Evolutionary conservation across 306 rosid genomes (phyloP), one percentile per base, ranked within the genome.

Genomic region (Prunus padus): DNA sequence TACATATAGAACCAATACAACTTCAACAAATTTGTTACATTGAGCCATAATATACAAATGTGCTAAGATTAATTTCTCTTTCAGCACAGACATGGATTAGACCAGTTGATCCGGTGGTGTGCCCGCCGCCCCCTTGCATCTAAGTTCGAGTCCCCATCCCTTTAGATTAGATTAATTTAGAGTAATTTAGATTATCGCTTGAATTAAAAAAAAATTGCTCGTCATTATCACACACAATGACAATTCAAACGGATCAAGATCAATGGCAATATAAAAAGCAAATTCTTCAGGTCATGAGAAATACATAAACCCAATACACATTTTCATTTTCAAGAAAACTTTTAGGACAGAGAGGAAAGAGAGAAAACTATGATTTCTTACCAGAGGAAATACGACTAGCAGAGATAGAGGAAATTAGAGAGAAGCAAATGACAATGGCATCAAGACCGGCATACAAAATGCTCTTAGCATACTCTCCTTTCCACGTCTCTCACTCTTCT

Each of bases 381-480:
- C 89, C 85, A 2, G 85, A 82, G 49, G 91, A 83, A 19, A 62
- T 80, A 46, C 63, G 75, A 77, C 50, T 85, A 37, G 91, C 90
- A 13, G 81, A 82, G 76, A 89, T 81, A 68, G 91, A 89, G 33
- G 94, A 82, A 70, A 89, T 91, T 78, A 89, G 89, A 65, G 90
- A 79, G 77, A 86, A 91, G 60, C 84, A 84, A 45, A 88, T 87
- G 76, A 87, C 78, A 61, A 89, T 84, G 59, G 90, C 90, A 77
- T 89, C 92, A 62, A 85, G 89, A 0, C 97, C 91, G 13, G 70
- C 88, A 60, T 82, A 86, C 56, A 85, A 79, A 59, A 84, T 74
- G 77, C 89, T 85, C 76, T 85, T 82, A 3, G 61, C 89, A 75
- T 79, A 72, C 73, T 82, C 81, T 69, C 83, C 87, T 45, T 72